Evolutionary conservation across 2,329 filamentous ascomycete species (phyloP).

Genomic region (Nemania serpens): DNA sequence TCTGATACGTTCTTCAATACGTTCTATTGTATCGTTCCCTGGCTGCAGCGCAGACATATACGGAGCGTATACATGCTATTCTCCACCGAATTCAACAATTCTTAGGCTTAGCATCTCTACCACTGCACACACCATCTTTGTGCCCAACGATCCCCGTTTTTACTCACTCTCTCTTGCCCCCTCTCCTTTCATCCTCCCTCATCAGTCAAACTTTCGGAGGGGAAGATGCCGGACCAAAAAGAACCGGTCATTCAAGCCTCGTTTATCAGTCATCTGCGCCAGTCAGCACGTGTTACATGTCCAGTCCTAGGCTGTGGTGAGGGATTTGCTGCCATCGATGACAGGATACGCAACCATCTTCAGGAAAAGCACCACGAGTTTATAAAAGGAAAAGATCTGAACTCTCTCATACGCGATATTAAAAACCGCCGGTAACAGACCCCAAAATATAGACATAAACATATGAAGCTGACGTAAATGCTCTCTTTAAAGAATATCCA

Average conservation of each 20-base stretch:
- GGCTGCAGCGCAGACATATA: too few relatives aligned
- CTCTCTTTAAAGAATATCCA: slow-evolving; percentile 1
- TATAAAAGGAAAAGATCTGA: slow-evolving; percentile 22
- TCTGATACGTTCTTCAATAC: too few relatives aligned
- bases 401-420: slow-evolving; percentile 14
- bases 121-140: too few relatives aligned
- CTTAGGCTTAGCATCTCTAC: too few relatives aligned
- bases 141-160: too few relatives aligned
- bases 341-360: slow-evolving; percentile 21
- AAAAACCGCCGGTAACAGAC: slow-evolving; percentile 21
- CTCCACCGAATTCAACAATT: too few relatives aligned
- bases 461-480: slow-evolving; percentile 6
- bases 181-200: too few relatives aligned
- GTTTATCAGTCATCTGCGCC: slow-evolving; percentile 21
- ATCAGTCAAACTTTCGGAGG: neutral
- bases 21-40: too few relatives aligned
- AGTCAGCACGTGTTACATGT: slow-evolving; percentile 13
- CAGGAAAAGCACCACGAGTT: slow-evolving; percentile 8
- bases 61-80: too few relatives aligned
- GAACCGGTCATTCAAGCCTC: slow-evolving; percentile 7
- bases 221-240: slow-evolving; percentile 17
- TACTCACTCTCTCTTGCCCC: too few relatives aligned
- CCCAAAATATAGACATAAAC: neutral
- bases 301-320: slow-evolving; percentile 10
- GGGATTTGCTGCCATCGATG: slow-evolving; percentile 7